phyloP scores from a whole-genome alignment of 169 alveolate genomes.

The Cryptosporidium sp. region DNA sequence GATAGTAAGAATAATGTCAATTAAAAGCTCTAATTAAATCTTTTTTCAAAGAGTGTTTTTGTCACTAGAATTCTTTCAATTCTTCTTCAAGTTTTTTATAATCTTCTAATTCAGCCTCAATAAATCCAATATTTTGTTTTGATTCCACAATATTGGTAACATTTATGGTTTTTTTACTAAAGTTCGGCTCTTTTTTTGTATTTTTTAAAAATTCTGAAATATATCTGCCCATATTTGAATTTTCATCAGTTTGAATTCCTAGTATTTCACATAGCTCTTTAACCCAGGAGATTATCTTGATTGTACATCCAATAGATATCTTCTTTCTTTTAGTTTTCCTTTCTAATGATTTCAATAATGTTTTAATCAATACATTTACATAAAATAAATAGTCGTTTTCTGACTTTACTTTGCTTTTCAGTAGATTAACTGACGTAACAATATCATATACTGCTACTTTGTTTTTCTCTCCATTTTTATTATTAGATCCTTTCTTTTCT shows the following conservation, averaged over 20 bases:
- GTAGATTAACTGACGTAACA: background rate
- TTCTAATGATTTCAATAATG: constrained; percentile 30
- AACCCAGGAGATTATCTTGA: constrained; percentile 30
- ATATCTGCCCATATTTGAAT: background rate
- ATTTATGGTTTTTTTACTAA: background rate
- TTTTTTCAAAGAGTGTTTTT: background rate
- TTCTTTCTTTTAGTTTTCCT: background rate
- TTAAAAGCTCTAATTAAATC: background rate
- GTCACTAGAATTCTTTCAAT: background rate
- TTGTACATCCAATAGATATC: constrained; percentile 25
- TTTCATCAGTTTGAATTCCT: background rate
- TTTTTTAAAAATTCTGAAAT: background rate
- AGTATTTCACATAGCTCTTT: constrained; percentile 23
- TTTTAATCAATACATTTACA: constrained; percentile 24
- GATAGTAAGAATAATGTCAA: background rate
- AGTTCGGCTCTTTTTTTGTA: background rate
- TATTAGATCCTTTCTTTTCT: background rate
- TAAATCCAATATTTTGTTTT: background rate
- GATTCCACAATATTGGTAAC: background rate
- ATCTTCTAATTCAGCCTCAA: constrained; percentile 16
- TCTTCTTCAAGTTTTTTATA: constrained; percentile 26
- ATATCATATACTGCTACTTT: constrained; percentile 11
- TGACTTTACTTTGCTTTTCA: constrained; percentile 16
- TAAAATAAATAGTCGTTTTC: constrained; percentile 16
- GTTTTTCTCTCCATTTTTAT: background rate